A percentile compares a stretch with the other conserved stretches of the same genome.
Conservation (phyloP, 345 rosid species). For the Eucalyptus leucophloia region DNA sequence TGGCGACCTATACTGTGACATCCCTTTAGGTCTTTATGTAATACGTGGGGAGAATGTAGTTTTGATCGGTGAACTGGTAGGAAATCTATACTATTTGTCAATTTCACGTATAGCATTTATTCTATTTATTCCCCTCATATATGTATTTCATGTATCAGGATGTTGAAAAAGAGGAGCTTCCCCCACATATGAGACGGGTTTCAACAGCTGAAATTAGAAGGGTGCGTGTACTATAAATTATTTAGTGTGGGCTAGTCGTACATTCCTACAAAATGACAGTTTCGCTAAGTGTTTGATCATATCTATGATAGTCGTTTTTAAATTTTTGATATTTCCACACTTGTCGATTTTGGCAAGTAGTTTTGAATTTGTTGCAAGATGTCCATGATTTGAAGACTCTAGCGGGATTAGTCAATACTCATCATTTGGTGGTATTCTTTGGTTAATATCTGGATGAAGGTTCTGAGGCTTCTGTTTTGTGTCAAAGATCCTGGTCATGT, state of each 20-base stretch:
- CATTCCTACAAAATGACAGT: background rate
- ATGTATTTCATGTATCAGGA: conserved; percentile 24
- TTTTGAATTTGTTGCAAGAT: background rate
- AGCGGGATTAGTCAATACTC: background rate
- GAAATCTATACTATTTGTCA: background rate
- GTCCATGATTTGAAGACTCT: background rate
- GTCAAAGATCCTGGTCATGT: background rate
- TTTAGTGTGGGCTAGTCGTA: background rate
- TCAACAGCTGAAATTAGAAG: conserved; percentile 62
- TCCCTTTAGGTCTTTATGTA: conserved; percentile 89
- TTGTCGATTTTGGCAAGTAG: background rate
- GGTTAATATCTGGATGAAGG: background rate
- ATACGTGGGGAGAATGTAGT: conserved; percentile 98
- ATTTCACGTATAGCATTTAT: background rate
- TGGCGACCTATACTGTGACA: conserved; percentile 85
- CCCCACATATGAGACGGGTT: conserved; percentile 78
- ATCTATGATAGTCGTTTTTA: background rate
- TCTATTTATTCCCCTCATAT: background rate
- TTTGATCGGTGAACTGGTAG: conserved; percentile 91
- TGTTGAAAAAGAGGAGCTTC: conserved; percentile 87
- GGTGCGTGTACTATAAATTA: conserved; percentile 15
- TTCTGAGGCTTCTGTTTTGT: background rate
- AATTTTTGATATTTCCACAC: background rate
- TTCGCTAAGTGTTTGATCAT: background rate
- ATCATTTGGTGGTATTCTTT: background rate